Evolutionary conservation across 495 filamentous ascomycete species (phyloP), one percentile per base, ranked within the genome.

Genomic region (Parathielavia appendiculata): DNA sequence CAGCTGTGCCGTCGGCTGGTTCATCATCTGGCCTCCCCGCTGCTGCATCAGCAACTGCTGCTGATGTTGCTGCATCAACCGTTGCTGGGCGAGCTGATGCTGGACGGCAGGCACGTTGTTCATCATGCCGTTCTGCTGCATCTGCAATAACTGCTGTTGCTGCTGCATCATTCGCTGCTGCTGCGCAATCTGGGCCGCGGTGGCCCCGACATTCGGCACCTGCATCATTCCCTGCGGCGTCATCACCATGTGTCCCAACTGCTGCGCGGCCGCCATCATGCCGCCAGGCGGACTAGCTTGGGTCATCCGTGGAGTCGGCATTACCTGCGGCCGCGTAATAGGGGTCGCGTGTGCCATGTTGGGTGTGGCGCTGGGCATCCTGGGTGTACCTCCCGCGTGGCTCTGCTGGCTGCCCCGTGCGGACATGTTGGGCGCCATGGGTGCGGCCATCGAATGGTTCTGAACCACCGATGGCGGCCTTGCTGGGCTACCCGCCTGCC

Each of bases 391-490:
- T 38, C 88, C 85, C 4, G 77, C 76, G 54, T 85, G 82, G 58
- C 87, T 85, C 68, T 92, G 90, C 63, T 95, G 90, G 66, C 91
- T 95, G 56, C 82, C 77, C 38, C 89, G 85, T 22, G 86, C 78
- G 11, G 79, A 85, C 90, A 95, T 95, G 45, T 77, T 82, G 56
- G 85, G 78, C 14, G 83, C 75, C 76, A 86, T 85, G 22, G 86
- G 79, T 1, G 69, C 81, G 2, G 75, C 72, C 70, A 83, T 85
- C 0, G 82, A 82, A 35, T 86, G 83, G 66, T 85, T 84, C 60
- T 91, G 88, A 47, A 86, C 76, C 6, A 90, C 84, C 51, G 91
- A 95, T 16, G 87, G 76, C 35, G 91, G 88, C 40, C 91, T 77
- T 43, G 84, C 78, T 19, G 91, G 92, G 62, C 86, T 90, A 50